These are phyloP conservation scores for Sugiyamaella castrensis DNA, from an alignment of 1,139 yeast species.

Conservation along the genomic window DNA sequence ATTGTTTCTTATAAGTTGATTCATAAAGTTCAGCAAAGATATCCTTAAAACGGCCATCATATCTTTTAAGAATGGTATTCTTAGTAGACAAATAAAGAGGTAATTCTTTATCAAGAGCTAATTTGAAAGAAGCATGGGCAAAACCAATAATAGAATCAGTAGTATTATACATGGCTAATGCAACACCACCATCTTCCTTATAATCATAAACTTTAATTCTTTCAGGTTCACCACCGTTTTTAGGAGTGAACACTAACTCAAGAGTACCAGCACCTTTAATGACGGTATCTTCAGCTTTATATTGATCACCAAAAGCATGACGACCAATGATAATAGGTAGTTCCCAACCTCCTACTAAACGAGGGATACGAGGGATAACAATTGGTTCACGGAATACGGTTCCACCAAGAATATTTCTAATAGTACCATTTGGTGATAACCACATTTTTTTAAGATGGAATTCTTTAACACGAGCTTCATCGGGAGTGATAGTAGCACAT, in stretches of 20 bases:
- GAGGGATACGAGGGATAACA: slow-evolving; percentile 83
- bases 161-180: slow-evolving; percentile 91
- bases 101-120: slow-evolving; percentile 73
- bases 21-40: slow-evolving; percentile 83
- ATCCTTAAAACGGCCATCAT: slow-evolving; percentile 94
- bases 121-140: slow-evolving; percentile 87
- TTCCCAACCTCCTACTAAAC: slow-evolving; percentile 91
- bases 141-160: slow-evolving; percentile 86
- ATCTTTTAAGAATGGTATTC: slow-evolving; percentile 87
- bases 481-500: slow-evolving; percentile 99
- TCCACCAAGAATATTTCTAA: slow-evolving; percentile 91
- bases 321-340: slow-evolving; percentile 94
- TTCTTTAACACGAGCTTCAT: slow-evolving; percentile 90
- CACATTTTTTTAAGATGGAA: slow-evolving; percentile 91
- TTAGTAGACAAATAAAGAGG: slow-evolving; percentile 86
- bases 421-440: slow-evolving; percentile 96
- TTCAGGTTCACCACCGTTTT: slow-evolving; percentile 56
- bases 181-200: slow-evolving; percentile 71
- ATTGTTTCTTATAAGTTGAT: slow-evolving; percentile 59
- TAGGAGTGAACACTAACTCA: slow-evolving; percentile 74
- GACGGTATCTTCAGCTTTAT: slow-evolving; percentile 84
- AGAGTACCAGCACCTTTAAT: slow-evolving; percentile 77
- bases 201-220: slow-evolving; percentile 67
- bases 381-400: slow-evolving; percentile 97
- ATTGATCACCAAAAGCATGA: slow-evolving; percentile 97